These are phyloP conservation scores for Ceratobasidium sp. DNA, from an alignment of 1,284 basidiomycete genomes.

Conservation along the genomic window DNA sequence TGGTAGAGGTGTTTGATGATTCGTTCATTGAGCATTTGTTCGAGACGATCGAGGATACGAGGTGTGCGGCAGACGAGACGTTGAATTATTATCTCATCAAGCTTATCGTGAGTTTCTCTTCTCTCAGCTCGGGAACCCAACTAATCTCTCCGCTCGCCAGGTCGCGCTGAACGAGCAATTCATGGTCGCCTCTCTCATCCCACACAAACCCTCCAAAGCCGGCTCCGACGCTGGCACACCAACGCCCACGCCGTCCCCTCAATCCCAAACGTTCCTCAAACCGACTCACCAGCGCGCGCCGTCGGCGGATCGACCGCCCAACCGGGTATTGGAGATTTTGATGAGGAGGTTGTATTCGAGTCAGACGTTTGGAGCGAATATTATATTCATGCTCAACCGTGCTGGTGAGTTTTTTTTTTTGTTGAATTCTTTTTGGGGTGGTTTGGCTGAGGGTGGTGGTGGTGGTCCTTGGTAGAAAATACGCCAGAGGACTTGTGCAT, in stretches of 20 bases:
- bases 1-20: slow-evolving; percentile 82
- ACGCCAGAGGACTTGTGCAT: slow-evolving; percentile 93
- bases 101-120: slow-evolving; percentile 74
- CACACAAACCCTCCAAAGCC: slow-evolving; percentile 49
- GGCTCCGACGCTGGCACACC: slow-evolving; percentile 12
- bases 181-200: slow-evolving; percentile 79
- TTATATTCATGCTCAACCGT: slow-evolving; percentile 99
- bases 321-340: slow-evolving; percentile 86
- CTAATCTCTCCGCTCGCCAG: slow-evolving; percentile 58
- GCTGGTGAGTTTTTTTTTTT: slow-evolving; percentile 71
- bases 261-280: slow-evolving; percentile 59
- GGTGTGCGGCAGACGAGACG: slow-evolving; percentile 88
- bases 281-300: slow-evolving; percentile 49
- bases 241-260: background rate
- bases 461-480: slow-evolving; percentile 65
- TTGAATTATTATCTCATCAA: slow-evolving; percentile 96
- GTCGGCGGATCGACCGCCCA: slow-evolving; percentile 56
- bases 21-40: slow-evolving; percentile 91
- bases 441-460: too few species aligned
- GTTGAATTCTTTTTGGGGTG: too few species aligned
- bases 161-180: slow-evolving; percentile 98
- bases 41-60: slow-evolving; percentile 92
- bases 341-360: slow-evolving; percentile 84
- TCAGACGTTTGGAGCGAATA: slow-evolving; percentile 97
- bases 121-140: too few species aligned